Conservation (phyloP, 2,329 filamentous ascomycete species). For the Paracoccidioides brasiliensis region DNA sequence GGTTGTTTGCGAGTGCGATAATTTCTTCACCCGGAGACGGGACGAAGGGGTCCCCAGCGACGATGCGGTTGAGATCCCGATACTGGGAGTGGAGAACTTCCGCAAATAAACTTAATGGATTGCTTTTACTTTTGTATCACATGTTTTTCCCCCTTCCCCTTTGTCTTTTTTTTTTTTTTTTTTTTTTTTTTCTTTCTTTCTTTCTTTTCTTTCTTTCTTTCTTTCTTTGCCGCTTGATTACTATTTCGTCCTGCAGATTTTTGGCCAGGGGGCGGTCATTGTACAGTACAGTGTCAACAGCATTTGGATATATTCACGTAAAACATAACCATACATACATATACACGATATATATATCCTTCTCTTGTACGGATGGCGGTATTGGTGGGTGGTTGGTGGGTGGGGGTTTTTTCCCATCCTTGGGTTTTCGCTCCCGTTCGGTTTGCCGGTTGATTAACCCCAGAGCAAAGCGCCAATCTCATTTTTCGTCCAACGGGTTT, state of each 20-base stretch:
- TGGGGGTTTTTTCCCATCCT: too few relatives aligned
- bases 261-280: neutral
- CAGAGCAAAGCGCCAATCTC: too few relatives aligned
- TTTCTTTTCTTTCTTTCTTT: conserved; percentile 11
- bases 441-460: too few relatives aligned
- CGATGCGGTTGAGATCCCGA: conserved; percentile 47
- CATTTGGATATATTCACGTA: neutral
- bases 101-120: conserved; percentile 23
- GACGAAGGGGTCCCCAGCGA: conserved; percentile 48
- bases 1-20: conserved; percentile 49
- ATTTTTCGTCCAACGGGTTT: too few relatives aligned
- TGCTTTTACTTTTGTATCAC: neutral
- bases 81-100: conserved; percentile 49
- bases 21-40: conserved; percentile 49
- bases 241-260: neutral
- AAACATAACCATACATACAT: neutral
- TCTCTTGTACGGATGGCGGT: too few relatives aligned
- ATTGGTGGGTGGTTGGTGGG: too few relatives aligned
- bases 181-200: conserved; percentile 6
- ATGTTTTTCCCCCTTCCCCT: neutral
- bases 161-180: conserved; percentile 5
- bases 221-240: conserved; percentile 4
- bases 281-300: neutral
- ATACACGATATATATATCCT: neutral
- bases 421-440: too few relatives aligned